Evolutionary conservation across 2,329 filamentous ascomycete species (phyloP), one percentile per base, ranked within the genome.

Genomic region (Lasiodiplodia sp.): DNA sequence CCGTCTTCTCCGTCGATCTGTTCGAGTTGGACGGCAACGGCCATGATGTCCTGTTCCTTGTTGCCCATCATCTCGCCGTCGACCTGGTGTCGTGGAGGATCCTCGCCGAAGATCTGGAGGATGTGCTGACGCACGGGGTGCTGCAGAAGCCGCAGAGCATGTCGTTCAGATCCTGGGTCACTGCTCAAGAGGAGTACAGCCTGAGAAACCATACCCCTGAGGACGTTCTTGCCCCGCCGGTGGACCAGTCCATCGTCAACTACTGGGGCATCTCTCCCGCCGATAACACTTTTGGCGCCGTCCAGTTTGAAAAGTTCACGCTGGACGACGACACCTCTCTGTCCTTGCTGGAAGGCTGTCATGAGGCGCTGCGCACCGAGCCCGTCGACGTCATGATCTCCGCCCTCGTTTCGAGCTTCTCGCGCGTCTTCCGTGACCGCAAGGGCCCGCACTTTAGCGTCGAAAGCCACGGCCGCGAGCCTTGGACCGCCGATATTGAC

Each of bases 351-450:
- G 11, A 18, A 4, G n/a, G 25, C 52, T 34, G 52, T 16, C 7
- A 55, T 4, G 12, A 11, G 25, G 8, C 52, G 11, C 14, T 16
- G 12, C 12, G 2, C 52, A 18, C 25, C 52, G 52, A 55, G 28
- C 52, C 52, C 3, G 8, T 55, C 10, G 52, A 55, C 52, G 14
- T 55, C 2, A 12, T 55, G 25, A 16, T 18, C 25, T 14, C 87
- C 2, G 83, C 85, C 0, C 77, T 89, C 5, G 74, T 87, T 3
- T 82, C 88, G 7, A 87, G 87, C 0, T 90, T 89, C 73, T 79
- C 81, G 2, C 84, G 85, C 68, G 83, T 83, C 0, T 90, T 90
- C 69, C 79, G 82, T 16, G 85, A 88, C 64, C 81, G 87, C 21
- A 70, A 72, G 0, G 75, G 80, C 0, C 87, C 87, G 0, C 83